Evolutionary conservation across 805 yeast genomes (phyloP).

Genomic region (Hanseniaspora meyeri): DNA sequence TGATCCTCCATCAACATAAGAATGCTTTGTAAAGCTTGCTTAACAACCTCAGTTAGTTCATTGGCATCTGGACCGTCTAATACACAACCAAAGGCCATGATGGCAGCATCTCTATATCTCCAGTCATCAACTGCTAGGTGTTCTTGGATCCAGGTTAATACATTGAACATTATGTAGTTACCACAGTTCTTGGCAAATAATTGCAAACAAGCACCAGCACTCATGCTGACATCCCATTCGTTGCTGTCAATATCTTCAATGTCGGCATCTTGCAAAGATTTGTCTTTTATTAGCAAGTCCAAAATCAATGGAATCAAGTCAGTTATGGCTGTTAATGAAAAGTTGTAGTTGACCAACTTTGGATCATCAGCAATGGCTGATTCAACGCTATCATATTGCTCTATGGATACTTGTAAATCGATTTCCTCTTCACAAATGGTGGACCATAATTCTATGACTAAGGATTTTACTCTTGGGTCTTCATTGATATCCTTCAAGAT

Average conservation of each 20-base stretch:
- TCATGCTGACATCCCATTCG: constrained; percentile 97
- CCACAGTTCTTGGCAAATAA: constrained; percentile 86
- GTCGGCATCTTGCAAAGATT: constrained; percentile 1
- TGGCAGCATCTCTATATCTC: constrained; percentile 93
- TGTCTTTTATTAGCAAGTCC: constrained; percentile 50
- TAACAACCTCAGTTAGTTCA: constrained; percentile 53
- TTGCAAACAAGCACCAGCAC: constrained; percentile 94
- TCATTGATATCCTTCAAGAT: constrained; percentile 65
- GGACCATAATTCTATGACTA: constrained; percentile 98
- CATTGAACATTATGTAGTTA: constrained; percentile 72
- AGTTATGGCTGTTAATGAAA: constrained; percentile 70
- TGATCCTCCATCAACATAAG: constrained; percentile 62
- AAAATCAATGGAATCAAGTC: constrained; percentile 83
- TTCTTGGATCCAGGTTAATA: constrained; percentile 68
- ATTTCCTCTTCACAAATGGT: constrained; percentile 98
- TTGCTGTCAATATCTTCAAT: constrained; percentile 83
- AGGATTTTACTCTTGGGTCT: constrained; percentile 81
- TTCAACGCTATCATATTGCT: constrained; percentile 36
- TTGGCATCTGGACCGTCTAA: constrained; percentile 83
- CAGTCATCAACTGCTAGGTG: constrained; percentile 51
- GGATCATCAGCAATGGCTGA: constrained; percentile 25
- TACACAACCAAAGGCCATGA: constrained; percentile 97
- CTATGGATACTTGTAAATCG: constrained; percentile 58
- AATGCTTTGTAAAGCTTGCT: constrained; percentile 74
- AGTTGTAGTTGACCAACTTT: constrained; percentile 50